Evolutionary conservation across 2,329 filamentous ascomycete genomes (phyloP), one percentile per base, ranked within the genome.

Genomic region (Neonectria magnoliae): DNA sequence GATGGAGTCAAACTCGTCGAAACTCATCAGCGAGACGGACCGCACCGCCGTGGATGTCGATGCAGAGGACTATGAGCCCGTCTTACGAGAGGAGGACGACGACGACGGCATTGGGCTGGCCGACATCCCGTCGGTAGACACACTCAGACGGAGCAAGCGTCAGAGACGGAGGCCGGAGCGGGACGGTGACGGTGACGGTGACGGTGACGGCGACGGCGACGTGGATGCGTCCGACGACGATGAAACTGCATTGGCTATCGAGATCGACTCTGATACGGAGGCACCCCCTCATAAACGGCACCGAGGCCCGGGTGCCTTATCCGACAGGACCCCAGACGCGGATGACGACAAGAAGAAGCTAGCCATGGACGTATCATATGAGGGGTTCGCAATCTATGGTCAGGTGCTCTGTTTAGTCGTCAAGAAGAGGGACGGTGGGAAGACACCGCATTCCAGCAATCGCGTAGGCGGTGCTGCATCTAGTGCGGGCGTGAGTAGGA

Each of bases 361-460:
- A 72, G 88, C 87, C 20, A 88, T 98, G 82, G 90, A 91, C 66
- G 96, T 95, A 27, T 90, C 90, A 14, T 99, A 98, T 80, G 94
- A 98, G 74, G 95, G 96, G 9, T 98, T 98, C 80, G 93, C 91
- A 73, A 98, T 99, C 75, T 97, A 97, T 80, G 94, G 96, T 11
- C 91, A 93, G 71, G 93, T 97, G 51, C 83, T 99, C 27, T 98
- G 94, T 79, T 85, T 99, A 63, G 91, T 99, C 9, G 90, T 99
- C 74, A 90, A 89, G 78, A 92, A 91, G 76, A 90, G 91, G 66
- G 91, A 90, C 68, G 85, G 73, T 83, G 83, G 79, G 70, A 85
- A 81, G 69, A 77, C 78, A 51, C 78, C 73, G 61, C 78, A 75
- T 57, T 67, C 76, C 60, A 67, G 75, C 60, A 68, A 67, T 54